Evolutionary conservation across 768 basidiomycete species (phyloP).

Genomic region (Termitomyces eurrhizus): DNA sequence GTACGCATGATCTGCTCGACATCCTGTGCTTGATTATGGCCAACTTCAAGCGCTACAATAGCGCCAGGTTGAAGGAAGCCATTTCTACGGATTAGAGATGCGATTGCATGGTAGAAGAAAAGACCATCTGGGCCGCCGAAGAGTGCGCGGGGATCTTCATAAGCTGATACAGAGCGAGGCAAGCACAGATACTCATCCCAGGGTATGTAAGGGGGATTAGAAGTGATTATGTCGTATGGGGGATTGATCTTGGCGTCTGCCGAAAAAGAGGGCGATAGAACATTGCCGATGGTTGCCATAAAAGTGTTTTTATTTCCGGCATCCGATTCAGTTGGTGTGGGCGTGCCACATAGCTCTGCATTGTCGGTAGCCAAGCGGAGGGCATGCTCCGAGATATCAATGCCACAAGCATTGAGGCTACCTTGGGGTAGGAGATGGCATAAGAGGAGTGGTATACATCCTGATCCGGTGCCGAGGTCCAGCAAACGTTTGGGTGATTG

Average conservation of each 20-base stretch:
- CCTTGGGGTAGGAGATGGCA: slow-evolving; percentile 60
- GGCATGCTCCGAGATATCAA: slow-evolving; percentile 69
- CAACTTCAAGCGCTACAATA: slow-evolving; percentile 76
- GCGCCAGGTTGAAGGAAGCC: slow-evolving; percentile 50
- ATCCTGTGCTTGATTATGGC: slow-evolving; percentile 60
- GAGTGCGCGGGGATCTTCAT: slow-evolving; percentile 81
- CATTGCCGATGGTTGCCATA: slow-evolving; percentile 33
- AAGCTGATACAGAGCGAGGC: slow-evolving; percentile 64
- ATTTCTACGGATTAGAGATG: slow-evolving; percentile 48
- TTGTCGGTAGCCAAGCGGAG: slow-evolving; percentile 47
- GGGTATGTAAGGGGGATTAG: slow-evolving; percentile 88
- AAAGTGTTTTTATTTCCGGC: slow-evolving; percentile 33
- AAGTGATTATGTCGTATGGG: slow-evolving; percentile 75
- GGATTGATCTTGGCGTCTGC: slow-evolving; percentile 28
- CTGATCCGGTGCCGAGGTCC: slow-evolving; percentile 92
- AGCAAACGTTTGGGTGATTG: slow-evolving; percentile 46
- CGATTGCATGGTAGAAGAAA: slow-evolving; percentile 73
- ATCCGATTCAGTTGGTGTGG: slow-evolving; percentile 21
- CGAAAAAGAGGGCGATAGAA: slow-evolving; percentile 44
- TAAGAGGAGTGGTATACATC: slow-evolving; percentile 87
- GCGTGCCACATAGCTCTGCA: slow-evolving; percentile 37
- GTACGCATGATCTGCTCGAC: slow-evolving; percentile 56
- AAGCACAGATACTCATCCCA: slow-evolving; percentile 57
- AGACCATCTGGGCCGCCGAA: slow-evolving; percentile 63
- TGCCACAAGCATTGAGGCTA: slow-evolving; percentile 49